Conservation (phyloP, 805 yeast species). For the Wickerhamiella musiphila region DNA sequence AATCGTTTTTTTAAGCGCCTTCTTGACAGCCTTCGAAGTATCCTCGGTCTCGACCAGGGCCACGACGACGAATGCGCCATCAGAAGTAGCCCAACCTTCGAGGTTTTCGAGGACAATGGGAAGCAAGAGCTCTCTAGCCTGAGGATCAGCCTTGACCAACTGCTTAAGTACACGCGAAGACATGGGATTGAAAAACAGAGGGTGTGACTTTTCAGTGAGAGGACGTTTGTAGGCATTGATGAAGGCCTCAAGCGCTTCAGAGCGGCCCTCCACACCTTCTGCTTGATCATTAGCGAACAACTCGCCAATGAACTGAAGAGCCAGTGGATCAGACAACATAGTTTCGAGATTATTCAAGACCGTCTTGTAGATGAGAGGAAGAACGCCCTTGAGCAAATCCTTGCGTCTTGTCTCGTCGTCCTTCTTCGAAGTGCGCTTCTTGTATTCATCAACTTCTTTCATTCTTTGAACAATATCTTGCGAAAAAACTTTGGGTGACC, state of each 20-base stretch:
- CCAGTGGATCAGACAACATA: slow-evolving; percentile 36
- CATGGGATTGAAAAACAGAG: slow-evolving; percentile 20
- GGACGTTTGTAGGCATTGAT: slow-evolving; percentile 40
- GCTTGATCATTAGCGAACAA: slow-evolving; percentile 40
- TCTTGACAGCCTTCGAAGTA: slow-evolving; percentile 30
- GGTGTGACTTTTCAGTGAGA: slow-evolving; percentile 39
- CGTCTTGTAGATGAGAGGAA: slow-evolving; percentile 45
- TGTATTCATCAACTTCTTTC: slow-evolving; percentile 38
- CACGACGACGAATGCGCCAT: slow-evolving; percentile 67
- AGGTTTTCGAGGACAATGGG: slow-evolving; percentile 39
- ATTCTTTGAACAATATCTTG: slow-evolving; percentile 48
- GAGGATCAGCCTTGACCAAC: slow-evolving; percentile 22
- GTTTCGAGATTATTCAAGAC: slow-evolving; percentile 34
- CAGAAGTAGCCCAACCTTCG: slow-evolving; percentile 49
- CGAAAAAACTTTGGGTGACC: slow-evolving; percentile 66
- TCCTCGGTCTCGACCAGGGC: slow-evolving; percentile 55
- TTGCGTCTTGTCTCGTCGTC: slow-evolving; percentile 57
- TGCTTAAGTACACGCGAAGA: slow-evolving; percentile 13
- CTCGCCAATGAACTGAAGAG: slow-evolving; percentile 72
- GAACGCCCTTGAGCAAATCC: slow-evolving; percentile 48
- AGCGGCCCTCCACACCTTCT: slow-evolving; percentile 24
- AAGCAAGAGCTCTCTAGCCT: slow-evolving; percentile 29
- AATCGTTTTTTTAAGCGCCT: slow-evolving; percentile 30
- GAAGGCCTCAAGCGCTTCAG: slow-evolving; percentile 34
- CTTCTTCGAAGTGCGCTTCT: slow-evolving; percentile 64